phyloP scores from a whole-genome alignment of 805 yeast genomes.

The Pichia paraexigua region DNA sequence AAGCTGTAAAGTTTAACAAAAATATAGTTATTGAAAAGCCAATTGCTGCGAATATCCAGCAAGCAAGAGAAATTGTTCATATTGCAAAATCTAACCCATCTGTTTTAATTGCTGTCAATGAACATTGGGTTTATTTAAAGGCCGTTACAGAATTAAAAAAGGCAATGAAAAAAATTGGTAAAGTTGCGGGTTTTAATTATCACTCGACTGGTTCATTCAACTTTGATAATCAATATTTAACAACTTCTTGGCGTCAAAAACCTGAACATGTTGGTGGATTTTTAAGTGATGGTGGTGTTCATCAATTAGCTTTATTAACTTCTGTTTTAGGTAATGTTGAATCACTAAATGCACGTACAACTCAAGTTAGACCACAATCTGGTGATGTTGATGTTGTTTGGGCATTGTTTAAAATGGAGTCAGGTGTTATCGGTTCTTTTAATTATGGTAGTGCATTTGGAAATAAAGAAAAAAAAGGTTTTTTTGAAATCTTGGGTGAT shows the following conservation, averaged over 20 bases:
- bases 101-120: constrained; percentile 68
- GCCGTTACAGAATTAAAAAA: constrained; percentile 48
- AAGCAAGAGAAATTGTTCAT: constrained; percentile 73
- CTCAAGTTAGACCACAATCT: constrained; percentile 65
- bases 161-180: constrained; percentile 65
- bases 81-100: constrained; percentile 48
- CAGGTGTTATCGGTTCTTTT: constrained; percentile 69
- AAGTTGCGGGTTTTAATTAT: constrained; percentile 60
- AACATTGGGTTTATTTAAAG: constrained; percentile 75
- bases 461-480: constrained; percentile 61
- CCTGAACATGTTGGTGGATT: constrained; percentile 94
- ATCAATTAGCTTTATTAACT: constrained; percentile 82
- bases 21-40: constrained; percentile 87
- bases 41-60: constrained; percentile 75
- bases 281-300: constrained; percentile 94
- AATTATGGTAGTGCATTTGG: constrained; percentile 85
- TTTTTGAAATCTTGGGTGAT: constrained; percentile 67
- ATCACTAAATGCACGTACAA: constrained; percentile 66
- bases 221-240: constrained; percentile 48
- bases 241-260: constrained; percentile 78
- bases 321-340: constrained; percentile 71
- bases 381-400: constrained; percentile 80
- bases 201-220: constrained; percentile 69
- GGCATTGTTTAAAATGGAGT: constrained; percentile 55
- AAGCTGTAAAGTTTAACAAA: constrained; percentile 66